Conservation (phyloP, 257 asterid genomes). For the Datura wrightii region DNA sequence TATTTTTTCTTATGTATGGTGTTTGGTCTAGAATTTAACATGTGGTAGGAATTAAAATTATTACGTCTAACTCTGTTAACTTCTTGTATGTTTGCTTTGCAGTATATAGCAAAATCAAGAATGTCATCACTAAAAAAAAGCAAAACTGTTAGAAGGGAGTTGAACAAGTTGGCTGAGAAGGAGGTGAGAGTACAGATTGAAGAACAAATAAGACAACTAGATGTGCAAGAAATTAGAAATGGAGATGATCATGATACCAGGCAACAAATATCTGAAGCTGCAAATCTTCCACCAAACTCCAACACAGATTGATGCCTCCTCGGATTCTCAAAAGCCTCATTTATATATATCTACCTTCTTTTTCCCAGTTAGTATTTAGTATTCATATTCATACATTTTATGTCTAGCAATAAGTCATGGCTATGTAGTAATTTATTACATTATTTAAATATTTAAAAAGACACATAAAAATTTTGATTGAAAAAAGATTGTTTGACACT, state of each 20-base stretch:
- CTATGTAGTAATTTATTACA: too few species aligned
- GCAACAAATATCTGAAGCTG: background rate
- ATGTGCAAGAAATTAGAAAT: background rate
- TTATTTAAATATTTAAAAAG: too few species aligned
- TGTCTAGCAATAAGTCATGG: too few species aligned
- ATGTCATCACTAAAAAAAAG: background rate
- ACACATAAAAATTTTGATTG: too few species aligned
- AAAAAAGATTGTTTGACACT: too few species aligned
- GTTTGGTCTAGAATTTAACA: background rate
- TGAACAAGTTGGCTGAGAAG: background rate
- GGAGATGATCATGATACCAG: background rate
- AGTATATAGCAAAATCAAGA: background rate
- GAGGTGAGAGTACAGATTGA: background rate
- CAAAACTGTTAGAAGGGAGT: background rate
- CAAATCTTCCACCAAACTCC: too few species aligned
- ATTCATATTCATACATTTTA: too few species aligned
- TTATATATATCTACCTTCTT: too few species aligned
- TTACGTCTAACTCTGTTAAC: background rate
- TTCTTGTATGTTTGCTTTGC: background rate
- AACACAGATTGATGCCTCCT: too few species aligned
- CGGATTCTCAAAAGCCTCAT: too few species aligned
- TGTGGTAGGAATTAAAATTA: background rate
- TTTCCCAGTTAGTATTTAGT: too few species aligned
- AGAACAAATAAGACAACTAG: background rate
- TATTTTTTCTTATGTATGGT: background rate